Base-by-base conservation (phyloP, 2,329 filamentous ascomycete genomes). In the Penicillium sp. region DNA sequence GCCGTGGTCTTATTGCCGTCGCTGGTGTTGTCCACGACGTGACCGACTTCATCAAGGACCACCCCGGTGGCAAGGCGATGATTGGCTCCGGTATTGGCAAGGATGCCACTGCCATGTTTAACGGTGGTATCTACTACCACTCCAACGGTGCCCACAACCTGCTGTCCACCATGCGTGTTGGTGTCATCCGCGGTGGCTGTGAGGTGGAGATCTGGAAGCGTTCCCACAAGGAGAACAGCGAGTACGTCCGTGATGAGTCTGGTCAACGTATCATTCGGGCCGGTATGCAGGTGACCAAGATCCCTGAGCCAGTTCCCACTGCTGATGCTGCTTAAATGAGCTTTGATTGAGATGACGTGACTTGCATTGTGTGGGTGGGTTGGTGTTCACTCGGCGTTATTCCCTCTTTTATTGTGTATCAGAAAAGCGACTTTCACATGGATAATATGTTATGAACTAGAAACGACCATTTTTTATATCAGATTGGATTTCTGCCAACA, bases 151-250 rank as follows among this genome's bases (percentile, higher is more conserved):
- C 90, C 33, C 90, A 95, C 82, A 95, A 95, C 78, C 77, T 94
- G 58, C 82, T 95, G 60, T 92, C 89, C 7, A 94, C 89, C 64
- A 94, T 94, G 89, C 84, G 90, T 65, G 87, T 94, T 14, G 90
- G 89, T 75, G 90, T 95, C 47, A 88, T 95, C 61, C 89, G 89
- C 50, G 90, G 90, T 61, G 90, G 90, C 42, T 91, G 89, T 72
- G 90, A 94, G 74, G 90, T 95, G 26, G 90, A 95, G 81, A 92
- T 94, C 76, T 95, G 90, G 90, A 94, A 94, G 84, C 87, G 89
- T 41, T 85, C 89, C 54, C 88, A 92, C 74, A 84, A 86, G 67
- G 89, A 92, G 77, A 90, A 89, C 66, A 82, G 89, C 55, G 85
- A 87, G 55, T 87, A 89, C 63, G 84, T 90, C 73, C 92, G 90